Conservation (phyloP, 305 asterid species). For the Nicotiana rustica region DNA sequence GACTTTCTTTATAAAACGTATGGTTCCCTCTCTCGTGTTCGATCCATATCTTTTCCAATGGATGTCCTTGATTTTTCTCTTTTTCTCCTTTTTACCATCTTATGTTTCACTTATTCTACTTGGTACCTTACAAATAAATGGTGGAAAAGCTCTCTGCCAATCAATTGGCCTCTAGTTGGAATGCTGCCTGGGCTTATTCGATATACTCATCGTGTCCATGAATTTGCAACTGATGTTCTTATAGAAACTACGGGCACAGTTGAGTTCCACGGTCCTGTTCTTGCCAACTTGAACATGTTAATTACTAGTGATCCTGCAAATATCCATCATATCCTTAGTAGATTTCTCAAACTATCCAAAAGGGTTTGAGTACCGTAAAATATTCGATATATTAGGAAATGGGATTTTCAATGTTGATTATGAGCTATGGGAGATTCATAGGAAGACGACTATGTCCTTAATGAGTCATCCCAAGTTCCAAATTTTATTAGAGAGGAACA, state of each 20-base stretch:
- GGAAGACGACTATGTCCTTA: constrained; percentile 1
- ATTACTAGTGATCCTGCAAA: constrained; percentile 34
- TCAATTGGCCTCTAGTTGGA: constrained; percentile 21
- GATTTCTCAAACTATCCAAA: background rate
- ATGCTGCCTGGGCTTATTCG: background rate
- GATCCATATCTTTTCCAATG: background rate
- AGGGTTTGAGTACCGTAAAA: background rate
- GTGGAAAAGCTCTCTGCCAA: background rate
- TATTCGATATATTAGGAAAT: constrained; percentile 9
- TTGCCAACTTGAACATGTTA: constrained; percentile 33
- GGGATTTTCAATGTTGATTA: background rate
- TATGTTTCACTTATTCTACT: background rate
- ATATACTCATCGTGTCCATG: constrained; percentile 29
- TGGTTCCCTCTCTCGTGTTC: no score
- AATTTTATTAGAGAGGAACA: background rate
- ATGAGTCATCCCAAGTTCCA: background rate
- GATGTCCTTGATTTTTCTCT: background rate
- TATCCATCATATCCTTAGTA: constrained; percentile 18
- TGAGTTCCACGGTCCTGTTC: constrained; percentile 25
- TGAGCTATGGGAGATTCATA: constrained; percentile 23
- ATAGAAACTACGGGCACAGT: constrained; percentile 25
- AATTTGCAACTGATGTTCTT: constrained; percentile 10
- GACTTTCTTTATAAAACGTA: no score
- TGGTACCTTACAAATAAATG: background rate
- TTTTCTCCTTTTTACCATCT: no score